phyloP scores from a whole-genome alignment of 1,139 yeast genomes.

The Scheffersomyces parashehatae region DNA sequence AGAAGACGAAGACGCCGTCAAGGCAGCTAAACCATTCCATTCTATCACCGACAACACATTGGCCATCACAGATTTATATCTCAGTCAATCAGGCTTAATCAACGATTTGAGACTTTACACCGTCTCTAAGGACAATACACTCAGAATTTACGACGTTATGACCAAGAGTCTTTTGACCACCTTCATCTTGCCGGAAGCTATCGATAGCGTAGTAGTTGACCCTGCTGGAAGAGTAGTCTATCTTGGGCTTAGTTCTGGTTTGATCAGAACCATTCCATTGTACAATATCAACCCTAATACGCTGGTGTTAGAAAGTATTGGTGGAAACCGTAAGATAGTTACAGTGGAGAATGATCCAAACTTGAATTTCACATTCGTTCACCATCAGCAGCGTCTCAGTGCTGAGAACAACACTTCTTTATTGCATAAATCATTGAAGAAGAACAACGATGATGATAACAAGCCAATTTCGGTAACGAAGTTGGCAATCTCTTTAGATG shows the following conservation, averaged over 20 bases:
- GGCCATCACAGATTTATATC: slow-evolving; percentile 62
- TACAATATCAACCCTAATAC: slow-evolving; percentile 48
- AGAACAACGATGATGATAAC: slow-evolving; percentile 8
- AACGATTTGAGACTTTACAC: slow-evolving; percentile 70
- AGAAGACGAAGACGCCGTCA: slow-evolving; percentile 16
- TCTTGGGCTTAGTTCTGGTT: slow-evolving; percentile 68
- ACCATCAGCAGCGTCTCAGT: slow-evolving; percentile 43
- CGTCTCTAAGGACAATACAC: slow-evolving; percentile 73
- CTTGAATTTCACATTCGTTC: slow-evolving; percentile 54
- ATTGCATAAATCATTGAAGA: slow-evolving; percentile 7
- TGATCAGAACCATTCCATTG: slow-evolving; percentile 57
- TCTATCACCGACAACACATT: slow-evolving; percentile 76
- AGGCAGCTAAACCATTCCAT: slow-evolving; percentile 40
- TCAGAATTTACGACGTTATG: slow-evolving; percentile 60
- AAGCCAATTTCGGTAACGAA: slow-evolving; percentile 41
- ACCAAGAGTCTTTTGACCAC: slow-evolving; percentile 59
- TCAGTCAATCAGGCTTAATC: slow-evolving; percentile 50
- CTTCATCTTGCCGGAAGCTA: slow-evolving; percentile 61
- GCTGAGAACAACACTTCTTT: slow-evolving; percentile 16
- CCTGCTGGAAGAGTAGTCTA: slow-evolving; percentile 79
- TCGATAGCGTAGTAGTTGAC: slow-evolving; percentile 66
- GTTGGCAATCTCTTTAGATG: slow-evolving; percentile 70
- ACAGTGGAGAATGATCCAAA: slow-evolving; percentile 55
- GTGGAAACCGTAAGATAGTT: slow-evolving; percentile 55
- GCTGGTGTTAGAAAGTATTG: slow-evolving; percentile 52